Percentiles rank a stretch among this genome's conserved stretches.
phyloP scores from a whole-genome alignment of 805 yeast genomes.

The Candida tammaniensis region DNA sequence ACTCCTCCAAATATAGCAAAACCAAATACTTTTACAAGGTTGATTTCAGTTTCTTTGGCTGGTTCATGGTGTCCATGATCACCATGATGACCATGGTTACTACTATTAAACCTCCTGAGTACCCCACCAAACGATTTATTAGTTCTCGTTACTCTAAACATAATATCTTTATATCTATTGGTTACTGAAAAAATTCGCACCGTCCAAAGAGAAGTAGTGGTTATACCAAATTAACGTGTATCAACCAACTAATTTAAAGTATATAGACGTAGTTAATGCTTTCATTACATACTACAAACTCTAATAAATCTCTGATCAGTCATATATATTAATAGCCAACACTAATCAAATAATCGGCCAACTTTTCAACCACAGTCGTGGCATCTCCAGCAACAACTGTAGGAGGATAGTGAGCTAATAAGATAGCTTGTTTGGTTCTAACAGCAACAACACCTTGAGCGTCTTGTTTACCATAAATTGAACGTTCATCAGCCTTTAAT shows the following conservation, averaged over 20 bases:
- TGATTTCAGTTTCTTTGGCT: slow-evolving; percentile 32
- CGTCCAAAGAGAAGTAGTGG: slow-evolving; percentile 1
- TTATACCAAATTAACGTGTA: slow-evolving; percentile 1
- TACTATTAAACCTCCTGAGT: slow-evolving; percentile 20
- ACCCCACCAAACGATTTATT: slow-evolving; percentile 1
- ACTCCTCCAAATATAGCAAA: slow-evolving; percentile 40
- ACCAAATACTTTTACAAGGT: slow-evolving; percentile 39
- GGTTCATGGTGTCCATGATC: slow-evolving; percentile 18
- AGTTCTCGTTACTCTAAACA: slow-evolving; percentile 12
- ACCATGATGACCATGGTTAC: slow-evolving; percentile 15
- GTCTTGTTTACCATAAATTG: slow-evolving; percentile 88
- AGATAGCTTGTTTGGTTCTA: slow-evolving; percentile 88
- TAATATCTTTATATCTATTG: slow-evolving; percentile 14
- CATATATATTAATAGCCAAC: slow-evolving; percentile 61
- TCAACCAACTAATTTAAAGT: background rate
- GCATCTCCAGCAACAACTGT: slow-evolving; percentile 95
- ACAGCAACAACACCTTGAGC: slow-evolving; percentile 88
- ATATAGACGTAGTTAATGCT: too few relatives aligned
- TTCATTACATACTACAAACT: too few relatives aligned
- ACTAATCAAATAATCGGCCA: slow-evolving; percentile 91
- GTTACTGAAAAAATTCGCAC: slow-evolving; percentile 8
- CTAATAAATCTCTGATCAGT: background rate
- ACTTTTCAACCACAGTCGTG: slow-evolving; percentile 87
- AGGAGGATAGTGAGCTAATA: slow-evolving; percentile 91
- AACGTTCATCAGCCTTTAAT: slow-evolving; percentile 85